phyloP scores from a whole-genome alignment of 495 filamentous ascomycete species.

The Penicillium pulvis region DNA sequence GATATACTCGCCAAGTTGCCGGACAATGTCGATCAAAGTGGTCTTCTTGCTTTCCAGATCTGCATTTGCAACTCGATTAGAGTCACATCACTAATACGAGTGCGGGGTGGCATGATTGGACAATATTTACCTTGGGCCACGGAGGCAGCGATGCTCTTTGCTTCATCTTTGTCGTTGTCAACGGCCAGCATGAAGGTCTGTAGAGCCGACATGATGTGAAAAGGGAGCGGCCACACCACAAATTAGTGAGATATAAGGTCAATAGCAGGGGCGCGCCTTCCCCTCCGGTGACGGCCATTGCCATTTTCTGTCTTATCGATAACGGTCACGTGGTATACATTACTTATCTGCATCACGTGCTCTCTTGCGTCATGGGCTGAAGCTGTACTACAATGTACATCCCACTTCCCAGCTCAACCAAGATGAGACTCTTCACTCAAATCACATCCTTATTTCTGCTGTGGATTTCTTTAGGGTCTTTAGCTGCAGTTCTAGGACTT shows the following conservation, averaged over 20 bases:
- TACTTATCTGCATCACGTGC: constrained; percentile 26
- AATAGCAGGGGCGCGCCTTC: constrained; percentile 10
- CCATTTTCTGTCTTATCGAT: constrained; percentile 34
- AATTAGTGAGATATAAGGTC: constrained; percentile 15
- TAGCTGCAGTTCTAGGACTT: constrained; percentile 21
- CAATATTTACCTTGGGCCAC: constrained; percentile 55
- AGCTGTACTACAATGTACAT: constrained; percentile 7
- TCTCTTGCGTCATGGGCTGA: constrained; percentile 27
- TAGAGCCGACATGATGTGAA: constrained; percentile 59
- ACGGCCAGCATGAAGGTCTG: constrained; percentile 66
- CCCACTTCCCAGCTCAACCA: constrained; percentile 13
- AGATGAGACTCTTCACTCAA: constrained; percentile 20
- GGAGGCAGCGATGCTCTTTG: constrained; percentile 56
- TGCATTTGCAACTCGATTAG: constrained; percentile 30
- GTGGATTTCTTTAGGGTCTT: constrained; percentile 11
- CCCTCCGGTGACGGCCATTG: constrained; percentile 20
- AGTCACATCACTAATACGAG: constrained; percentile 11
- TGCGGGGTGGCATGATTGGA: constrained; percentile 22
- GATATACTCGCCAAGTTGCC: constrained; percentile 68
- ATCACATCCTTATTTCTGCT: constrained; percentile 19
- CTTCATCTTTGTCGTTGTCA: constrained; percentile 63
- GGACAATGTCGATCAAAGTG: constrained; percentile 66
- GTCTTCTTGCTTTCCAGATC: constrained; percentile 63
- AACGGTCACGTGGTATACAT: constrained; percentile 25
- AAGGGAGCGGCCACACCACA: constrained; percentile 8